Evolutionary conservation across 78 protist species (phyloP).

Genomic region (Chrysochromulina tobinii): DNA sequence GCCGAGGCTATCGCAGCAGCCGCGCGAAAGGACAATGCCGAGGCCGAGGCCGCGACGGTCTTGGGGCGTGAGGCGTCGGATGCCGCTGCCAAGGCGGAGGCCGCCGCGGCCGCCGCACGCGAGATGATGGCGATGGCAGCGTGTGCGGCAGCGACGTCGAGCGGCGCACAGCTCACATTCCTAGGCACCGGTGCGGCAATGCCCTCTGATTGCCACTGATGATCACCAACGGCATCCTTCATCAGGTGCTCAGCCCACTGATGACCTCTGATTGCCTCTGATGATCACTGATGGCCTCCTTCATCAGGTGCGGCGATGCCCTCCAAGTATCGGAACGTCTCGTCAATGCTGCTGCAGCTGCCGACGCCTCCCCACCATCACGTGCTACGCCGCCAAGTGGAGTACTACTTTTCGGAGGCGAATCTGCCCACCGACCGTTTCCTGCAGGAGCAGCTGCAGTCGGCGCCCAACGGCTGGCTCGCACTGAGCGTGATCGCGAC

Average conservation of each 20-base stretch:
- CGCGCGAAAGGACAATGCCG: no score
- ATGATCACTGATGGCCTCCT: no score
- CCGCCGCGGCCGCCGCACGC: neutral
- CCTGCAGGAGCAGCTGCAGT: no score
- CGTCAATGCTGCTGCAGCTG: neutral
- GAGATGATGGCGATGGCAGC: neutral
- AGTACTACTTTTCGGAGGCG: no score
- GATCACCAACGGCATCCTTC: no score
- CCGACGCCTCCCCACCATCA: neutral
- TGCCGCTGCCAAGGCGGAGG: neutral
- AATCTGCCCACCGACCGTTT: no score
- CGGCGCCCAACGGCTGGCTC: no score
- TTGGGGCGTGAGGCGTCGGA: neutral
- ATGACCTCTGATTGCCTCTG: no score
- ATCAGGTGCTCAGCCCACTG: no score
- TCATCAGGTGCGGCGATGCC: constrained; percentile 64
- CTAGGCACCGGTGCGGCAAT: constrained; percentile 91
- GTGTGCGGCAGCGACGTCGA: neutral
- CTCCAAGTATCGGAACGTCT: constrained; percentile 83
- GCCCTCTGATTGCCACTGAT: constrained; percentile 67
- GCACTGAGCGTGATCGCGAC: no score
- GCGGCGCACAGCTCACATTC: constrained; percentile 53
- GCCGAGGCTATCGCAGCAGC: no score
- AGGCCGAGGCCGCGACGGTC: neutral
- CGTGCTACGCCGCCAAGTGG: no score